Conservation (phyloP, 2,329 filamentous ascomycete species). For the Pyricularia sp. region DNA sequence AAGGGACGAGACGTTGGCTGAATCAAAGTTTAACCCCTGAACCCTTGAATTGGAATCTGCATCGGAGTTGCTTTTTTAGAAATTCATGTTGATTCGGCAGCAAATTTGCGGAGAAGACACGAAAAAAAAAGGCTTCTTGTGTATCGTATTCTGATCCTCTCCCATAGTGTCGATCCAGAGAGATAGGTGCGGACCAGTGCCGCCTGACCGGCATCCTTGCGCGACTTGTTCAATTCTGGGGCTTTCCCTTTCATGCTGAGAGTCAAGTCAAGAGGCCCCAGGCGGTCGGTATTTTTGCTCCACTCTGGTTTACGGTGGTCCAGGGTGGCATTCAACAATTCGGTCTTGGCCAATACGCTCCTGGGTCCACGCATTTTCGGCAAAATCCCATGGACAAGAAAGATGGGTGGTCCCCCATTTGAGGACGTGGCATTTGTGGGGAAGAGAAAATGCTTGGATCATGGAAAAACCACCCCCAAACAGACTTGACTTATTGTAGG, state of each 20-base stretch:
- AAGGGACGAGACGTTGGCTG: not conserved
- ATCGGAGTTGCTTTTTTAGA: not conserved
- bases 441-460: not conserved
- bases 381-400: not conserved
- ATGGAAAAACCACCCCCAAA: not conserved
- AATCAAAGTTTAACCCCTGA: not conserved
- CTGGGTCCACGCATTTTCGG: not conserved
- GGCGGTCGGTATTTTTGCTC: not conserved
- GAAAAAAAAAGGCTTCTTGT: not conserved
- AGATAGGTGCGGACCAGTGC: too few species aligned
- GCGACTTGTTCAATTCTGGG: not conserved
- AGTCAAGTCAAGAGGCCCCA: not conserved
- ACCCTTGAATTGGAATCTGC: not conserved
- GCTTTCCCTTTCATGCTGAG: not conserved
- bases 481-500: not conserved
- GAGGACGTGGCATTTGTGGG: not conserved
- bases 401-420: not conserved
- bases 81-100: not conserved
- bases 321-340: not conserved
- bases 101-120: not conserved
- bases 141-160: not conserved
- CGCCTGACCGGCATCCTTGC: not conserved
- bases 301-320: not conserved
- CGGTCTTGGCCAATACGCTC: not conserved
- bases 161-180: not conserved